Conservation (phyloP, 2,329 filamentous ascomycete genomes). For the Pseudopithomyces maydicus region DNA sequence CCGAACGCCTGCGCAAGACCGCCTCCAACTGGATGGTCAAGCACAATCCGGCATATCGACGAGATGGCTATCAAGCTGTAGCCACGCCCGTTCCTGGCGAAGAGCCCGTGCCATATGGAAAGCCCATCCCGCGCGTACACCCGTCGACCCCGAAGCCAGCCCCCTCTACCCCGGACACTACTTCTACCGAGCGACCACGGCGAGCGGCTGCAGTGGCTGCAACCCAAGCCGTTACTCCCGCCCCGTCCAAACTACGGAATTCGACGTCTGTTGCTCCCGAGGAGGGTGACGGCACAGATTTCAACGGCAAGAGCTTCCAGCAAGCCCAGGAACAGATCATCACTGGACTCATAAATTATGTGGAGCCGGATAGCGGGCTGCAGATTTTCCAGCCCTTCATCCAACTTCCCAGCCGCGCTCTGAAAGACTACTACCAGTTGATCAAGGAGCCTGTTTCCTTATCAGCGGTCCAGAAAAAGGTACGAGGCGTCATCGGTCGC, state of each 20-base stretch:
- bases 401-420: conserved; percentile 73
- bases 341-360: conserved; percentile 70
- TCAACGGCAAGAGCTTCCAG: conserved; percentile 77
- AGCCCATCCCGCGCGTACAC: conserved; percentile 32
- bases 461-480: conserved; percentile 75
- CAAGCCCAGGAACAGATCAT: conserved; percentile 86
- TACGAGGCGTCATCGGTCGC: conserved; percentile 74
- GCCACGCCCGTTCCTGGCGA: conserved; percentile 74
- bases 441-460: conserved; percentile 83
- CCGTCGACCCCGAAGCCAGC: conserved; percentile 29
- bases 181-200: conserved; percentile 29
- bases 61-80: conserved; percentile 69
- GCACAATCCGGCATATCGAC: conserved; percentile 80
- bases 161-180: conserved; percentile 29
- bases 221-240: conserved; percentile 35
- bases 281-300: conserved; percentile 51
- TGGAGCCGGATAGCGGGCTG: conserved; percentile 65
- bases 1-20: conserved; percentile 83
- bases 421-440: conserved; percentile 86
- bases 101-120: conserved; percentile 39
- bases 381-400: conserved; percentile 77
- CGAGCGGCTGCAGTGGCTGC: conserved; percentile 33
- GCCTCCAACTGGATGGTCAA: conserved; percentile 87
- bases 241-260: conserved; percentile 38
- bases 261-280: conserved; percentile 31